Percentiles rank a stretch among this genome's conserved stretches.
Conservation (phyloP, 805 yeast species). For the Starmerella bacillaris region DNA sequence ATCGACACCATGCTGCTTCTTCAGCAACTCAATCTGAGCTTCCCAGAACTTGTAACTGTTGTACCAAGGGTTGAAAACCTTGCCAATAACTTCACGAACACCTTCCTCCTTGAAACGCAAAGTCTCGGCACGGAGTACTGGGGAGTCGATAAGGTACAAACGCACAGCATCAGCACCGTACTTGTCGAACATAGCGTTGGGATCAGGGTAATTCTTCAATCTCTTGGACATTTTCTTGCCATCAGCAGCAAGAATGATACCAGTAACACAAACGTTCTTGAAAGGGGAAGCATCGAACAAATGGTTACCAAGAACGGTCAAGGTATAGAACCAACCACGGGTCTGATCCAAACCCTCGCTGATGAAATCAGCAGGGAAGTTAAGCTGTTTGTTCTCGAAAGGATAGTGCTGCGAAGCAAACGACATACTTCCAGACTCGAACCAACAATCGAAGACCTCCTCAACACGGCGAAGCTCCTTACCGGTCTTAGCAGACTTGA, state of each 20-base stretch:
- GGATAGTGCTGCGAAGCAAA: conserved; percentile 95
- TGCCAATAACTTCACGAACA: conserved; percentile 91
- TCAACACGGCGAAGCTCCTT: conserved; percentile 78
- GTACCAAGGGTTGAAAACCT: conserved; percentile 96
- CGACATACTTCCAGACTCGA: conserved; percentile 98
- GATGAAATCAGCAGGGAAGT: conserved; percentile 94
- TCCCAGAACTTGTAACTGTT: conserved; percentile 92
- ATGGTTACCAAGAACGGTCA: conserved; percentile 89
- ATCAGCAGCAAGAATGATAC: conserved; percentile 92
- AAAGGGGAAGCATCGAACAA: conserved; percentile 83
- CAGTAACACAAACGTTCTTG: conserved; percentile 86
- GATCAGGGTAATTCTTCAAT: conserved; percentile 95
- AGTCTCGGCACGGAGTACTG: conserved; percentile 91
- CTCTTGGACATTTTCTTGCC: conserved; percentile 99
- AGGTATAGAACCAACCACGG: conserved; percentile 98
- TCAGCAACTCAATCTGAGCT: conserved; percentile 72
- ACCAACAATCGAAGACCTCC: conserved; percentile 99
- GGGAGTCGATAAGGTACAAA: conserved; percentile 88
- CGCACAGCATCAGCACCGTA: conserved; percentile 98
- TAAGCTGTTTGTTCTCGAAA: conserved; percentile 52
- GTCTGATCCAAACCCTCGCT: conserved; percentile 99
- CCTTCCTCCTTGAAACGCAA: conserved; percentile 97
- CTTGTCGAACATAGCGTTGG: conserved; percentile 56
- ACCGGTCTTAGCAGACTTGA: conserved; percentile 80
- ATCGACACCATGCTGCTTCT: conserved; percentile 52